Percentiles rank a stretch among this genome's conserved stretches.
phyloP scores from a whole-genome alignment of 371 early-diverging fungal genomes.

The Mucor indicus region DNA sequence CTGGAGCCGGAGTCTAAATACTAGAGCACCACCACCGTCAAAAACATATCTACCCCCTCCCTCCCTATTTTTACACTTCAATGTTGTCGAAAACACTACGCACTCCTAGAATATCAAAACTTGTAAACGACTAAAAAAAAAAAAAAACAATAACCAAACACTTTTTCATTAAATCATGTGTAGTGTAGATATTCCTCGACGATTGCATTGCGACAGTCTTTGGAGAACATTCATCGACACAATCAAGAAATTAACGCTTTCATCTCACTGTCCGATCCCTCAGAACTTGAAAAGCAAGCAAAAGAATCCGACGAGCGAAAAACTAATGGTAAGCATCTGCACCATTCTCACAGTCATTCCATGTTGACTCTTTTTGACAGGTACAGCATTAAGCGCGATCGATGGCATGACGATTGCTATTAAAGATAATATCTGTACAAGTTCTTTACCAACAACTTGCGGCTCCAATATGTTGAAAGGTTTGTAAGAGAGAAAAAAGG shows the following conservation, averaged over 20 bases:
- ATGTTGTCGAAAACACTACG: too few species aligned
- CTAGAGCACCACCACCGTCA: too few species aligned
- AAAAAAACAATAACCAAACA: too few species aligned
- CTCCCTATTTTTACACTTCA: too few species aligned
- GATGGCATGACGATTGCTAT: slow-evolving; percentile 65
- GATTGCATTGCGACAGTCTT: slow-evolving; percentile 9
- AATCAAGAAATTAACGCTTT: slow-evolving; percentile 37
- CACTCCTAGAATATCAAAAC: too few species aligned
- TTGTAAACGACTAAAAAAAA: too few species aligned
- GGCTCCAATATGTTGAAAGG: slow-evolving; percentile 66
- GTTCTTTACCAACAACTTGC: slow-evolving; percentile 63
- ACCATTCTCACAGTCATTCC: background rate
- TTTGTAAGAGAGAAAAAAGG: slow-evolving; percentile 13
- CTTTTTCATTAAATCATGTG: too few species aligned
- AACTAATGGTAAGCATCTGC: slow-evolving; percentile 2
- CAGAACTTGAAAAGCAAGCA: slow-evolving; percentile 1
- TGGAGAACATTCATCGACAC: slow-evolving; percentile 21
- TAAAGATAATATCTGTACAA: slow-evolving; percentile 75
- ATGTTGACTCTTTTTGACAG: background rate
- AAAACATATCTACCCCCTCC: too few species aligned
- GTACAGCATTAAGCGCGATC: slow-evolving; percentile 29
- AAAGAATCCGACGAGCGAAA: slow-evolving; percentile 5
- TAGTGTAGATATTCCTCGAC: slow-evolving; percentile 14
- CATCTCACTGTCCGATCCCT: slow-evolving; percentile 21
- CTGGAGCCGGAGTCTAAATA: too few species aligned